Percentiles rank a stretch among this genome's conserved stretches.
These are phyloP conservation scores for Thuja plicata DNA, from an alignment of 83 land plant genomes.

Conservation along the genomic window DNA sequence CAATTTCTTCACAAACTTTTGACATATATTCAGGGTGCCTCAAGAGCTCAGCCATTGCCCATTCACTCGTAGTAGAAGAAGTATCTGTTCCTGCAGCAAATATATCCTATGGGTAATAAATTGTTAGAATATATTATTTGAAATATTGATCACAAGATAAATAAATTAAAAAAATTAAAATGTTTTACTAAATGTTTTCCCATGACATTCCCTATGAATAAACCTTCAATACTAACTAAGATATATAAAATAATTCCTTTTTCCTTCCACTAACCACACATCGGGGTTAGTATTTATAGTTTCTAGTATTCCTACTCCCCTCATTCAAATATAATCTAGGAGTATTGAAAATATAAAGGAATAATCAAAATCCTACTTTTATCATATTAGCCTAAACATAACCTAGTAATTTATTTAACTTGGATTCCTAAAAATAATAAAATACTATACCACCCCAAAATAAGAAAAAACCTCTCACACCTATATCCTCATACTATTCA, in stretches of 20 bases:
- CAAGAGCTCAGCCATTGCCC: conserved; percentile 38
- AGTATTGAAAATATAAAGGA: background rate
- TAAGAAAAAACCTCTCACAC: background rate
- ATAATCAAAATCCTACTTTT: background rate
- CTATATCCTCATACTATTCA: background rate
- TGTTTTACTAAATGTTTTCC: background rate
- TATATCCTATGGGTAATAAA: conserved; percentile 19
- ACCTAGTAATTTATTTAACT: background rate
- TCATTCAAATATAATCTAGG: background rate
- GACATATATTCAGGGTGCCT: conserved; percentile 22
- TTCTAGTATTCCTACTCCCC: background rate
- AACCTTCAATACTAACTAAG: too few relatives aligned
- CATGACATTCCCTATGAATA: background rate
- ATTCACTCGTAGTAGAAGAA: conserved; percentile 13
- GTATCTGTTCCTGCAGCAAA: conserved; percentile 27
- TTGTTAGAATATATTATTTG: background rate
- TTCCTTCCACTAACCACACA: background rate
- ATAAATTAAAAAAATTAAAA: background rate
- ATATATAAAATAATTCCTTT: too few relatives aligned
- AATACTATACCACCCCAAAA: background rate
- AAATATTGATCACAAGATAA: background rate
- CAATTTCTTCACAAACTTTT: conserved; percentile 22
- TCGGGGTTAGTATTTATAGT: background rate
- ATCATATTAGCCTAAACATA: background rate
- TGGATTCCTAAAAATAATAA: background rate